Evolutionary conservation across 2,329 filamentous ascomycete species (phyloP).

Genomic region (Phaeosphaeria sp.): DNA sequence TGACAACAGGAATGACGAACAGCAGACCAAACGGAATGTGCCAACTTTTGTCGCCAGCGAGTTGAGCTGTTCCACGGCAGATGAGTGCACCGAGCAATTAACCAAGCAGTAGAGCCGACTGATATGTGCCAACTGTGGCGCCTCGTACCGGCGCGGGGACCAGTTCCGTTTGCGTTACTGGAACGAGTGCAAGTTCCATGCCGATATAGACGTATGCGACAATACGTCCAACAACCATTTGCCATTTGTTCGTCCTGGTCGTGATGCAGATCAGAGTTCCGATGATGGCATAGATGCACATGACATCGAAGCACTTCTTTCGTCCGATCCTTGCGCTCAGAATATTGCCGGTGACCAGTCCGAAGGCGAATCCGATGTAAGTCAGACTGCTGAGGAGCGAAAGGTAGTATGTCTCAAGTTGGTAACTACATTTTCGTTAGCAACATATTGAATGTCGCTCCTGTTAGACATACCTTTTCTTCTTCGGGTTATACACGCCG

Average conservation of each 20-base stretch:
- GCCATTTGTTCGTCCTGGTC: background rate
- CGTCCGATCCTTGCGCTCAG: background rate
- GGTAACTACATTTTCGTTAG: background rate
- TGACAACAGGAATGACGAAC: background rate
- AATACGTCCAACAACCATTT: background rate
- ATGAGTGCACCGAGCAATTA: background rate
- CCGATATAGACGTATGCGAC: background rate
- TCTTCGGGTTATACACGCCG: background rate
- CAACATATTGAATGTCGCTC: background rate
- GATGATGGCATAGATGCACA: background rate
- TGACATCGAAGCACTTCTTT: background rate
- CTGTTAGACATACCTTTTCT: background rate
- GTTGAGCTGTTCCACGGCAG: background rate
- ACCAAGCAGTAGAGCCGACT: background rate
- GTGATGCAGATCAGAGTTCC: background rate
- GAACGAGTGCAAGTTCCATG: background rate
- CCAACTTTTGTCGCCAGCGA: background rate
- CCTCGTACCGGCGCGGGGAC: background rate
- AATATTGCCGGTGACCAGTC: background rate
- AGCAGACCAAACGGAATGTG: background rate
- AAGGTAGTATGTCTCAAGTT: background rate
- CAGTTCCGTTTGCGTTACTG: background rate
- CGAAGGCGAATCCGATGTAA: background rate
- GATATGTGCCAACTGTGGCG: background rate
- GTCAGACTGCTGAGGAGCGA: background rate